These are phyloP conservation scores for Bisporella sp. DNA, from an alignment of 2,329 filamentous ascomycete species.

Conservation along the genomic window DNA sequence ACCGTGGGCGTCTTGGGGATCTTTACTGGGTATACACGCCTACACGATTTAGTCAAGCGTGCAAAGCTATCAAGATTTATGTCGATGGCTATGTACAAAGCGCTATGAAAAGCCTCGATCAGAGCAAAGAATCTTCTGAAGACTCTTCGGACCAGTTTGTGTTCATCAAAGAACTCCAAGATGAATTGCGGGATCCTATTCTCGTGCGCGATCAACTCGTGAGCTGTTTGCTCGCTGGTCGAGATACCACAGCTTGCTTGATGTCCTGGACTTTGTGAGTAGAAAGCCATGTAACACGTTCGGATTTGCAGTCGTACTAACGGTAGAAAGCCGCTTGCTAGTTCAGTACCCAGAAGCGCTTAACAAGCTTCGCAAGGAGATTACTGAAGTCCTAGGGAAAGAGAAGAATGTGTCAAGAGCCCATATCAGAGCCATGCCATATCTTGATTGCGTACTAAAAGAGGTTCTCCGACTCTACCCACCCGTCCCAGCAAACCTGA, in stretches of 20 bases:
- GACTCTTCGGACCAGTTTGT: background rate
- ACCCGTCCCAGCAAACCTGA: slow-evolving; percentile 4
- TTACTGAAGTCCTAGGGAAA: background rate
- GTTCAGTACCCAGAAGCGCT: too few species aligned
- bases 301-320: too few species aligned
- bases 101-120: background rate
- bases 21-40: background rate
- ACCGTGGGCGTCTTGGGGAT: background rate
- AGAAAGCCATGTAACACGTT: background rate
- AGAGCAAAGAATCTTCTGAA: background rate
- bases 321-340: too few species aligned
- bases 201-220: background rate
- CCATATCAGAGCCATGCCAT: background rate
- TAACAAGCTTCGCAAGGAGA: background rate
- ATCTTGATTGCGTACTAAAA: background rate
- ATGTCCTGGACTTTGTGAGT: background rate
- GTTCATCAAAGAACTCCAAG: background rate
- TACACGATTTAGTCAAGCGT: background rate
- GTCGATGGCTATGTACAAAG: background rate
- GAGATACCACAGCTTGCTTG: background rate
- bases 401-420: background rate
- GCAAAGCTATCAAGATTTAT: background rate
- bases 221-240: background rate
- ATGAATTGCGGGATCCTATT: background rate
- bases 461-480: background rate